Base-by-base conservation (phyloP, 805 yeast species). In the Pichia rugopelliculosa region DNA sequence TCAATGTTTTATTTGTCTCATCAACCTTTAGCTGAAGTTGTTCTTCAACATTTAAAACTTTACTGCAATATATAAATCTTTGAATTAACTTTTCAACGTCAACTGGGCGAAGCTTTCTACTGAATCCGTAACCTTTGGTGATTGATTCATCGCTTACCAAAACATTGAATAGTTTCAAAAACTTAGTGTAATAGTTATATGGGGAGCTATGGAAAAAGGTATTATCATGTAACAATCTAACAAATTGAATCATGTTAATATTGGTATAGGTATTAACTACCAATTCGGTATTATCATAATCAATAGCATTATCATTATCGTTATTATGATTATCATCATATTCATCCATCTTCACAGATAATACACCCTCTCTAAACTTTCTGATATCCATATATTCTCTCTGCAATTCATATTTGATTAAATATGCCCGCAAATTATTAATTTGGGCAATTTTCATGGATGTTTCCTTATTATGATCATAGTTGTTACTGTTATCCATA, bases 61-160 rank as follows among this genome's bases (percentile, higher is more conserved):
- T 40, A 18, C 48, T 47, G 6, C 47, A 40, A 20, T 42, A 48
- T 15, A 49, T 34, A 4, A 53, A 25, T n/a, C 25, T 18, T 33
- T 53, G 47, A 2, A 50, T 23, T 11, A 53, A 26, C 17, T 36
- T 39, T 1, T 49, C 55, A 1, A 53, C 21, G 22, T 53, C 55
- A n/a, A 27, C 40, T 6, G 51, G 51, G n/a, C 51, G 24, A 7
- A 48, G 22, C n/a, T 41, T 48, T 7, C n/a, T 23, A 33, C 42
- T 44, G 12, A 48, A 22, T 9, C 45, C 46, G 17, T 39, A 24
- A 24, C 33, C 25, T 5, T 26, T 21, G 6, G 36, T 18, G 2
- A 36, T 30, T 8, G 9, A 1, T 3, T 34, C 44, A 20, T 48
- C 44, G n/a, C 41, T 41, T 10, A 44, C 25, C 5, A 47, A 6